phyloP scores from a whole-genome alignment of 1,139 yeast species.

The Debaryomyces udenii region DNA sequence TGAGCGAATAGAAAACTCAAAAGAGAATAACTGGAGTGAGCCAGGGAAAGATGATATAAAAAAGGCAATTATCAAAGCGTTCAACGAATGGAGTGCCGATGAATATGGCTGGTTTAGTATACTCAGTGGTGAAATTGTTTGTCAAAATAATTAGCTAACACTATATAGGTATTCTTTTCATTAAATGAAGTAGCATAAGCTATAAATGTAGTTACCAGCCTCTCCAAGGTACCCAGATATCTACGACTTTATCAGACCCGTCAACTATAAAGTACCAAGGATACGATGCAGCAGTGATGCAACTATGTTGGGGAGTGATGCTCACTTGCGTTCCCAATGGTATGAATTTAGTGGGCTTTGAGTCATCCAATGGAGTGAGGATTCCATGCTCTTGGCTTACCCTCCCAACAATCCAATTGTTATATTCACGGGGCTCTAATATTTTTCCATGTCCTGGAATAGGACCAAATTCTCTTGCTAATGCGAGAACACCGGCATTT shows the following conservation, averaged over 20 bases:
- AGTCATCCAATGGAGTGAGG: slow-evolving; percentile 38
- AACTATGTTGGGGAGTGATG: slow-evolving; percentile 72
- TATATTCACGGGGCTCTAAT: slow-evolving; percentile 37
- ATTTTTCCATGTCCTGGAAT: slow-evolving; percentile 54
- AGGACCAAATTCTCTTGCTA: slow-evolving; percentile 65
- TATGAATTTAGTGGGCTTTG: slow-evolving; percentile 35
- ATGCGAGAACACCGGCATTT: slow-evolving; percentile 73
- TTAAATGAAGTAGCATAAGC: background rate
- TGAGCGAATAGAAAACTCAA: slow-evolving; percentile 19
- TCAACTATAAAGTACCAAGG: slow-evolving; percentile 62
- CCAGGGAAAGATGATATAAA: slow-evolving; percentile 13
- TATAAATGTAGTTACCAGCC: slow-evolving; percentile 39
- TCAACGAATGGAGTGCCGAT: slow-evolving; percentile 22
- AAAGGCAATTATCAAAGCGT: slow-evolving; percentile 11
- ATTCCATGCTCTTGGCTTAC: slow-evolving; percentile 70
- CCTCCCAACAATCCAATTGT: slow-evolving; percentile 58
- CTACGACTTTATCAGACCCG: slow-evolving; percentile 52
- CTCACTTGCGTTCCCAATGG: slow-evolving; percentile 58
- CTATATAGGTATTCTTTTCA: too few relatives aligned
- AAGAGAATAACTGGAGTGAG: slow-evolving; percentile 15
- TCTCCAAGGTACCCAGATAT: slow-evolving; percentile 73
- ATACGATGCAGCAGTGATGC: slow-evolving; percentile 70
- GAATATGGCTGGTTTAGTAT: slow-evolving; percentile 17
- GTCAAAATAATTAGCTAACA: slow-evolving; percentile 14
- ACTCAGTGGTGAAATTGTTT: slow-evolving; percentile 22